A percentile compares a stretch with the other conserved stretches of the same genome.
Evolutionary conservation across 208 protist genomes (phyloP).

Genomic region (Novymonas esmeraldas): DNA sequence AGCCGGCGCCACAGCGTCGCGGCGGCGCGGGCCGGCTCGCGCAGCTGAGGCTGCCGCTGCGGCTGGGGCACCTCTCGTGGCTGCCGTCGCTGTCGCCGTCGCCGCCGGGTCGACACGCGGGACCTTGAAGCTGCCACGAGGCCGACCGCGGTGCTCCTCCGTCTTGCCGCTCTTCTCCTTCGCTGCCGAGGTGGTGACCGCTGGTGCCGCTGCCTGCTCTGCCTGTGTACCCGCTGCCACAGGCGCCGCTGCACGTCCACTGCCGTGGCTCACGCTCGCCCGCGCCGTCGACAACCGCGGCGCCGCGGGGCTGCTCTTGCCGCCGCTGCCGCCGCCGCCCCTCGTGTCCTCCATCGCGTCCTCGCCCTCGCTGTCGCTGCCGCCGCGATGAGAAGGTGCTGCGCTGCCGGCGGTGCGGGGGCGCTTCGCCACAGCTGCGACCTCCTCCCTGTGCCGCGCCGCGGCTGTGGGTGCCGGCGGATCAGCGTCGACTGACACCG

Average conservation of each 20-base stretch:
- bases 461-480: neutral
- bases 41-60: neutral
- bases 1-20: neutral
- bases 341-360: neutral
- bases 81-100: no score
- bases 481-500: no score
- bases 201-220: neutral
- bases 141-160: slow-evolving; percentile 31
- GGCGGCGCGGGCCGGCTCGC: slow-evolving; percentile 6
- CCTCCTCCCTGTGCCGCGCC: no score
- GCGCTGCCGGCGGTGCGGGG: slow-evolving; percentile 5
- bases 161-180: slow-evolving; percentile 6
- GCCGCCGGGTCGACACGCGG: slow-evolving; percentile 3
- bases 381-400: neutral
- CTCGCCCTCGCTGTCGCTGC: neutral
- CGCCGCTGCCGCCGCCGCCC: neutral
- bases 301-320: neutral
- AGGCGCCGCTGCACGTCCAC: neutral
- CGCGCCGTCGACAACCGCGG: neutral
- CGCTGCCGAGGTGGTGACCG: neutral
- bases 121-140: slow-evolving; percentile 25
- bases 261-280: neutral
- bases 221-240: neutral
- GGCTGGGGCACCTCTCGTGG: no score
- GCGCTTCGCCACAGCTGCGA: no score